phyloP scores from a whole-genome alignment of 441 rosid genomes.

The Adansonia madagascariensis region DNA sequence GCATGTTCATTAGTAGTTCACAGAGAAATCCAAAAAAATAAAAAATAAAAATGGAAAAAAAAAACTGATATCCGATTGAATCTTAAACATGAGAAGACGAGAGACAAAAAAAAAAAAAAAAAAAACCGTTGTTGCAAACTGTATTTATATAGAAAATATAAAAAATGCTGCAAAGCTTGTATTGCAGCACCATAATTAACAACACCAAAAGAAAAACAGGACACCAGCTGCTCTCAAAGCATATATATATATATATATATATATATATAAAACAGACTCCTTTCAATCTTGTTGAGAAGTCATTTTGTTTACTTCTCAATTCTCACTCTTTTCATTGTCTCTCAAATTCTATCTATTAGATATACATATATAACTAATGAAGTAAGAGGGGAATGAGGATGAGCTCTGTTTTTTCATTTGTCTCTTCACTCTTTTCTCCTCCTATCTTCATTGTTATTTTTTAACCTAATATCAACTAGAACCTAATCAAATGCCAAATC shows the following conservation, averaged over 20 bases:
- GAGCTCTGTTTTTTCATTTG: conserved; percentile 61
- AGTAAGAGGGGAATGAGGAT: conserved; percentile 86
- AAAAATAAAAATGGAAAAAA: background rate
- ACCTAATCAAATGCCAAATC: conserved; percentile 40
- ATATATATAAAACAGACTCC: conserved; percentile 18
- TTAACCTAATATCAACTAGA: conserved; percentile 34
- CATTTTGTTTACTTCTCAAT: conserved; percentile 39
- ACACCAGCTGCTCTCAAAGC: conserved; percentile 31
- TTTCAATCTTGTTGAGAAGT: conserved; percentile 41
- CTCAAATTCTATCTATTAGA: conserved; percentile 35
- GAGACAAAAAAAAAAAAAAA: no score
- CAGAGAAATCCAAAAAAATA: background rate
- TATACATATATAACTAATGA: conserved; percentile 29
- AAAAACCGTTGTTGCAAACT: conserved; percentile 29
- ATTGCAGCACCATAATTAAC: conserved; percentile 36
- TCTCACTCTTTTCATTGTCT: conserved; percentile 38
- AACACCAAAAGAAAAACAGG: conserved; percentile 10
- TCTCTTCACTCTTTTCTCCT: conserved; percentile 90
- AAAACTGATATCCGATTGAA: background rate
- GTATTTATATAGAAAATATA: conserved; percentile 34
- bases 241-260: conserved; percentile 8
- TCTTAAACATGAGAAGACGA: background rate
- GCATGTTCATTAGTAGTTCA: background rate
- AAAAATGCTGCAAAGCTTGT: conserved; percentile 44
- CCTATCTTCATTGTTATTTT: conserved; percentile 50